phyloP scores from a whole-genome alignment of 2,329 filamentous ascomycete species.

The Ascosphaera aggregata region DNA sequence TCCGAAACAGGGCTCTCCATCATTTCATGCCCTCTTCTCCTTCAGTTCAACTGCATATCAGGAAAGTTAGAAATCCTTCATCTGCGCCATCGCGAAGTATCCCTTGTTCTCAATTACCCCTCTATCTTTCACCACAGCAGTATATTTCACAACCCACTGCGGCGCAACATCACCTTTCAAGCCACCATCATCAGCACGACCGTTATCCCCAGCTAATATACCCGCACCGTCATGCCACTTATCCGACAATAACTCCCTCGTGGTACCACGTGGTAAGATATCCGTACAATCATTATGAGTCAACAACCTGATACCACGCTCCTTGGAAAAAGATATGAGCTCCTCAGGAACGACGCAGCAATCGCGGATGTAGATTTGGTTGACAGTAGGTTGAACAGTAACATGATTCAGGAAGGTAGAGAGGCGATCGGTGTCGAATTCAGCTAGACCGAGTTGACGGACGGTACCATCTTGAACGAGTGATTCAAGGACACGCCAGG shows the following conservation, averaged over 20 bases:
- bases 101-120: conserved; percentile 98
- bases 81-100: conserved; percentile 72
- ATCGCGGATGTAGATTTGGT: conserved; percentile 91
- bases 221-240: conserved; percentile 36
- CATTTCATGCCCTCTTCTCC: no score
- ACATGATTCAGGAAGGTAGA: conserved; percentile 51
- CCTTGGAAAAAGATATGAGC: conserved; percentile 61
- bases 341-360: conserved; percentile 90
- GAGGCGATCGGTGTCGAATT: conserved; percentile 73
- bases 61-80: conserved; percentile 14
- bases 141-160: conserved; percentile 94
- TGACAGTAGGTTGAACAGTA: conserved; percentile 50
- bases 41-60: not conserved
- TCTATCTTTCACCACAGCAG: conserved; percentile 75
- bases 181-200: conserved; percentile 27
- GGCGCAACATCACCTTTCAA: conserved; percentile 59
- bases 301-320: conserved; percentile 60
- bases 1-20: not conserved
- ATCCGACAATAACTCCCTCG: conserved; percentile 58
- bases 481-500: conserved; percentile 43
- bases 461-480: conserved; percentile 50
- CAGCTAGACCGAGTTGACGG: conserved; percentile 57
- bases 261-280: conserved; percentile 63
- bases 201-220: conserved; percentile 38
- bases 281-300: conserved; percentile 91